Conservation (phyloP, 345 rosid species). For the Syzygium aqueum region DNA sequence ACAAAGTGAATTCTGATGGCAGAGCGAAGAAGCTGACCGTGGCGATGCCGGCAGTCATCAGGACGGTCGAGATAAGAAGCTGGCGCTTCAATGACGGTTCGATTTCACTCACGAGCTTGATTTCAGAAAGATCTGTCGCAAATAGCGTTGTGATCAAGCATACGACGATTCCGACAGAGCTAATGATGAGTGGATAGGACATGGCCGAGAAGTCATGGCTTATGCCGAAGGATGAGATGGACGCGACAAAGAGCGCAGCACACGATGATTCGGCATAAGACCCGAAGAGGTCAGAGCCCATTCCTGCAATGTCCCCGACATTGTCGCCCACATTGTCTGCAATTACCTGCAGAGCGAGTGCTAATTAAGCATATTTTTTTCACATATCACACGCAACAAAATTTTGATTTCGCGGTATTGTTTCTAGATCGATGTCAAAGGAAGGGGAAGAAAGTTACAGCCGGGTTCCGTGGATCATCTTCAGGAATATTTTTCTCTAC, state of each 20-base stretch:
- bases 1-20: constrained; percentile 56
- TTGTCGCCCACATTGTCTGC: constrained; percentile 76
- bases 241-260: constrained; percentile 67
- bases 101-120: constrained; percentile 37
- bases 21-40: constrained; percentile 37
- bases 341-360: constrained; percentile 29
- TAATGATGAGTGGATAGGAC: constrained; percentile 51
- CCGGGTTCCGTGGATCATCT: constrained; percentile 62
- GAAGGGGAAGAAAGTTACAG: constrained; percentile 16
- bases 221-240: constrained; percentile 49
- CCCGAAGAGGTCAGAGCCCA: constrained; percentile 66
- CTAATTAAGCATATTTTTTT: not conserved
- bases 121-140: constrained; percentile 51
- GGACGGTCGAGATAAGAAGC: constrained; percentile 53
- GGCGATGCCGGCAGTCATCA: constrained; percentile 56
- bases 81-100: constrained; percentile 62
- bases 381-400: not conserved
- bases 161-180: constrained; percentile 53
- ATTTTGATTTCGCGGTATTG: not conserved
- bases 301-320: constrained; percentile 72
- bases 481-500: constrained; percentile 58
- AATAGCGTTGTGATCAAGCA: constrained; percentile 57
- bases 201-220: constrained; percentile 45
- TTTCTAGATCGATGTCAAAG: not conserved
- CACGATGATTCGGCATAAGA: constrained; percentile 68